Conservation (phyloP, 345 rosid species). For the Euphorbia pulcherrima region DNA sequence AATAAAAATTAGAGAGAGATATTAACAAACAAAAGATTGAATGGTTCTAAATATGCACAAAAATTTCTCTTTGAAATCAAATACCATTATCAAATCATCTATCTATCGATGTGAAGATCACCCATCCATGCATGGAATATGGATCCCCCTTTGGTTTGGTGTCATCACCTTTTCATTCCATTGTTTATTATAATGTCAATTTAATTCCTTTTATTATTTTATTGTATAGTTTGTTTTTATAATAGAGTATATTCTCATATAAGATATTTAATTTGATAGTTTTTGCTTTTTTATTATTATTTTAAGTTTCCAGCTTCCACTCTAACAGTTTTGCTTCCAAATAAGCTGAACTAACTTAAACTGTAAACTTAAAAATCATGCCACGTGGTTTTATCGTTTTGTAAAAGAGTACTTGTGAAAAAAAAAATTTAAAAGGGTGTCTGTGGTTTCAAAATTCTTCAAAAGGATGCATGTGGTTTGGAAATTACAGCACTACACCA, state of each 20-base stretch:
- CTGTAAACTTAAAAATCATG: no score
- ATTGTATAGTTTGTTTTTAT: background rate
- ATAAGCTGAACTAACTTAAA: slow-evolving; percentile 10
- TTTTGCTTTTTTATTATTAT: background rate
- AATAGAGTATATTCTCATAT: background rate
- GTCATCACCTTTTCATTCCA: slow-evolving; percentile 1
- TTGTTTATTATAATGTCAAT: background rate
- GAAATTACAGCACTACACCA: no score
- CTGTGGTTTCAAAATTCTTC: no score
- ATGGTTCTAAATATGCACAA: slow-evolving; percentile 7
- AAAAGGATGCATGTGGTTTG: no score
- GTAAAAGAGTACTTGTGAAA: no score
- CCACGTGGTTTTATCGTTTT: no score
- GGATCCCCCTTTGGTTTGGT: background rate
- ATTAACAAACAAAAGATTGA: background rate
- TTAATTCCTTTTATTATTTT: no score
- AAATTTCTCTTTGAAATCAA: no score
- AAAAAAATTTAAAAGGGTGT: no score
- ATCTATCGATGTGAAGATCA: background rate
- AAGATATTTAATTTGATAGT: background rate
- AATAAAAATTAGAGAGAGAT: background rate
- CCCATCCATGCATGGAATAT: slow-evolving; percentile 20
- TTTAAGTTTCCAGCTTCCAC: background rate
- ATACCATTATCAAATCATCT: background rate
- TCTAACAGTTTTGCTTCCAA: background rate